Evolutionary conservation across 306 rosid species (phyloP).

Genomic region (Parietaria judaica): DNA sequence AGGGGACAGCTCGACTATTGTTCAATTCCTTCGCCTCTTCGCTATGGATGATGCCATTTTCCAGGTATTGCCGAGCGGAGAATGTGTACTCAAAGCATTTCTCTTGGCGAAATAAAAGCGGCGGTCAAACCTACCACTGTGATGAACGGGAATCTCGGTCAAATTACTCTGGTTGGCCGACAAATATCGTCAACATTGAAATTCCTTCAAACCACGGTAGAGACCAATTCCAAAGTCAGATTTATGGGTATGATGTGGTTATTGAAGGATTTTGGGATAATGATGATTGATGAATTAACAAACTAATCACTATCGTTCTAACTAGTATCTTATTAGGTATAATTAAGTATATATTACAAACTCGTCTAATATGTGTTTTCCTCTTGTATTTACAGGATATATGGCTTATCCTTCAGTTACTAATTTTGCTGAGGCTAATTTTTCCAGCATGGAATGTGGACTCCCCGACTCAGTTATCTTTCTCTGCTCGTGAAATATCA

Average conservation of each 20-base stretch:
- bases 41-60: constrained; percentile 95
- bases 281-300: no score
- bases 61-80: constrained; percentile 74
- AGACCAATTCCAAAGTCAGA: constrained; percentile 20
- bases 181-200: constrained; percentile 81
- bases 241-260: constrained; percentile 13
- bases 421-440: constrained; percentile 44
- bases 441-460: constrained; percentile 81
- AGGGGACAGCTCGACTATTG: constrained; percentile 97
- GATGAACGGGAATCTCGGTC: constrained; percentile 51
- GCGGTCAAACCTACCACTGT: constrained; percentile 53
- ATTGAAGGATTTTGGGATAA: no score
- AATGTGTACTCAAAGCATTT: constrained; percentile 59
- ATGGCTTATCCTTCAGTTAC: constrained; percentile 68
- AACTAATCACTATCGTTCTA: no score
- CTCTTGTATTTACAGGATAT: constrained; percentile 43
- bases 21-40: constrained; percentile 88
- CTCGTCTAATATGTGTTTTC: constrained; percentile 20
- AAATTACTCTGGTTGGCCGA: constrained; percentile 89
- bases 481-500: constrained; percentile 89
- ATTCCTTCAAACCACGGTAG: constrained; percentile 70
- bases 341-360: no score
- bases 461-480: constrained; percentile 82
- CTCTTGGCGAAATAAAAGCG: constrained; percentile 31
- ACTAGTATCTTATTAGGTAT: no score